Evolutionary conservation across 257 asterid genomes (phyloP), one percentile per base, ranked within the genome.

Genomic region (Forsythia viridissima): DNA sequence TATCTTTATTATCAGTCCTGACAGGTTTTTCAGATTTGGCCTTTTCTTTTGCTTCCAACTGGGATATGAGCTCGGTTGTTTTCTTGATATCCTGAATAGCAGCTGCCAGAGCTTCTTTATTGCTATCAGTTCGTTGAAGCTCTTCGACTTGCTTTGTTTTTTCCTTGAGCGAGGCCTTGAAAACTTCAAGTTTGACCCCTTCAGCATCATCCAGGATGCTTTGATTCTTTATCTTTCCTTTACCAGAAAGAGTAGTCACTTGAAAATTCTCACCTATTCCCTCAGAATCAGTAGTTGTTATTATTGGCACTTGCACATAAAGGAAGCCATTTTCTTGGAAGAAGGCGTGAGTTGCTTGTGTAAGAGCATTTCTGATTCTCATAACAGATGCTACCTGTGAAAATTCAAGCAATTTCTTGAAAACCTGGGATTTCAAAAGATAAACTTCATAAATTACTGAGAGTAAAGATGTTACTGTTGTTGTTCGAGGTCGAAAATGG

Each of bases 401-500:
- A 57, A 81, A 61, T 13, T 72, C 18, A 42, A 48, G 24, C 59
- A 81, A 67, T 18, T 63, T 44, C 12, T 38, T 6, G 2, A 72
- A 66, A 76, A 11, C 30, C 6, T 39, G 10, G 36, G 36, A 41
- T 20, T 24, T 15, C 15, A 52, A 7, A 15, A 34, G 21, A 63
- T 57, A 81, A 1, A 39, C 20, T 34, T 40, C 57, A 74, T 8
- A 38, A 52, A 18, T 37, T 66, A 18, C 43, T 36, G 57, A 76
- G 40, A 73, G 42, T n/a, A 37, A 4, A 57, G 42, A 39, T 30
- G n/a, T 6, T 71, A 93, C 99, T 86, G 97, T 93, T 13, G 93
- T 90, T 63, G 98, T 91, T 43, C 99, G 90, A 18, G 96, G 91
- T n/a, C 97, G 89, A 61, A 93, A 90, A 70, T 95, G 98, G 43